These are phyloP conservation scores for Paratinospora sagittata DNA, from an alignment of 164 flowering plant species.

Conservation along the genomic window DNA sequence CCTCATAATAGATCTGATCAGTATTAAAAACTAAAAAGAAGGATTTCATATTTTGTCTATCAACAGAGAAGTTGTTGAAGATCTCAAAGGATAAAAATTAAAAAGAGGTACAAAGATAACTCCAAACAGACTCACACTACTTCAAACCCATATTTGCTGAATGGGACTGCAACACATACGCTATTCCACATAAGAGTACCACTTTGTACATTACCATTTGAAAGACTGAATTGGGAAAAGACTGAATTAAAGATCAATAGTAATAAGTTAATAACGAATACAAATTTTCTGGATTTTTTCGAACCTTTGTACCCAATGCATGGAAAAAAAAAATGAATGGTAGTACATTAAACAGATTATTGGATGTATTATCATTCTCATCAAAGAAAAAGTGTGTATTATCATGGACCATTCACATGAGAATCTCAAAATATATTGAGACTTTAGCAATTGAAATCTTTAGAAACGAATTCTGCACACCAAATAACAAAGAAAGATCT, in stretches of 20 bases:
- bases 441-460: not conserved
- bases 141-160: not conserved
- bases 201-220: not conserved
- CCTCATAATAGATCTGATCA: not conserved
- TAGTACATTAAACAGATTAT: no score
- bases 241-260: not conserved
- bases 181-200: not conserved
- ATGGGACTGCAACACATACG: not conserved
- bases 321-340: no score
- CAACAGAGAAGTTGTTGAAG: not conserved
- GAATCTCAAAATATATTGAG: no score
- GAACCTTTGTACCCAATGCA: not conserved
- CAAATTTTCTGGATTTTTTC: not conserved
- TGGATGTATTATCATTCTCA: no score
- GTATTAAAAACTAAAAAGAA: not conserved
- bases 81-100: not conserved
- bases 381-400: no score
- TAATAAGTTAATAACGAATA: not conserved
- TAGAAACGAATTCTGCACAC: not conserved
- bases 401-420: no score
- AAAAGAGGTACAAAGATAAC: not conserved
- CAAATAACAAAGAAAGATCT: not conserved
- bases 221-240: not conserved
- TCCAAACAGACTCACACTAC: not conserved
- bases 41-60: no score